Base-by-base conservation (phyloP, 495 filamentous ascomycete species). In the Talaromyces stipitatus region DNA sequence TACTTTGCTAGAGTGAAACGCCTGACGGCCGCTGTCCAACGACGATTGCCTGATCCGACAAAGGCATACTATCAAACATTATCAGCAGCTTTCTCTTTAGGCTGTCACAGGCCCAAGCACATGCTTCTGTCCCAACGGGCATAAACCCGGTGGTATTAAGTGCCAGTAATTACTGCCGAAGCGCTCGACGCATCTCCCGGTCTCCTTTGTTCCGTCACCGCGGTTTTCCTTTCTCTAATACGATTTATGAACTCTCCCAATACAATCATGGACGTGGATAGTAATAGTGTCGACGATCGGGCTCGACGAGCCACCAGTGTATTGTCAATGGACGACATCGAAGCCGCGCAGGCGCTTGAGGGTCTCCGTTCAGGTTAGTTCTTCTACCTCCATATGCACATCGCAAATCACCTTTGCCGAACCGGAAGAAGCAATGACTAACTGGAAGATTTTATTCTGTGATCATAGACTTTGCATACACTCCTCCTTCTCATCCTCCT, bases 301-400 rank as follows among this genome's bases (percentile, higher is more conserved):
- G 67, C 69, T 60, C 72, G 69, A 65, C 71, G 73, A 61, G 73
- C 73, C 29, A 67, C 73, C 52, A 78, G 75, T 62, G 73, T 75
- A 28, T 56, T 88, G 43, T 90, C 84, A 47, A 82, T 92, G 61
- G 91, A 96, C 63, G 91, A 97, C 66, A 83, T 89, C 12, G 87
- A 95, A 64, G 92, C 91, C 26, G 91, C 91, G 28, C 90, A 96
- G 72, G 91, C 92, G 11, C 71, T 97, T 20, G 87, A 88, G 32
- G 88, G 90, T 56, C 78, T 97, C 54, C 84, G 89, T 69, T 85
- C 89, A 64, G 89, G 91, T 95, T 67, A 69, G 78, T 52, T 47
- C 52, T 58, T 32, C 57, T 16, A 48, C 20, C 18, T 48, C 24
- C 45, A 48, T 26, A 38, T 41, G 36, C 36, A 41, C n/a, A 41